phyloP scores from a whole-genome alignment of 176 grass and related monocot species.

The Bromus sterilis region DNA sequence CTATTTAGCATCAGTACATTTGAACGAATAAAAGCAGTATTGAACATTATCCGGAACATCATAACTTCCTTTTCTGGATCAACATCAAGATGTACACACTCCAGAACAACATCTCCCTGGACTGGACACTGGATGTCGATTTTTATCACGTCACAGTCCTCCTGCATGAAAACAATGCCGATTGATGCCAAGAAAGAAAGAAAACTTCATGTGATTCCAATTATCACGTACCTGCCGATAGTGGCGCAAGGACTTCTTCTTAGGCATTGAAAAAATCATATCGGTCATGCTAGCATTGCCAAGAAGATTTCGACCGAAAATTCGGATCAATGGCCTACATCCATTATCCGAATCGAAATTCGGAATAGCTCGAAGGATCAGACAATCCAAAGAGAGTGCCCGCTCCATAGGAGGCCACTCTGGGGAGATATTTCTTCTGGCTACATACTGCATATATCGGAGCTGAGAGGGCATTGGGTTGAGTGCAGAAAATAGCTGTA shows the following conservation, averaged over 20 bases:
- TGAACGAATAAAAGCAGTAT: slow-evolving; percentile 93
- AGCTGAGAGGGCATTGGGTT: slow-evolving; percentile 96
- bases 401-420: slow-evolving; percentile 91
- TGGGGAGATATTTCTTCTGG: slow-evolving; percentile 87
- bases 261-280: slow-evolving; percentile 85
- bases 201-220: slow-evolving; percentile 13
- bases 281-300: slow-evolving; percentile 42
- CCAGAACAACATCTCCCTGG: slow-evolving; percentile 96
- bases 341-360: slow-evolving; percentile 87
- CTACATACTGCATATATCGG: slow-evolving; percentile 87
- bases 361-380: slow-evolving; percentile 93
- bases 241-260: slow-evolving; percentile 82
- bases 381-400: slow-evolving; percentile 86
- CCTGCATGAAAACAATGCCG: slow-evolving; percentile 43
- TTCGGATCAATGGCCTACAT: slow-evolving; percentile 80
- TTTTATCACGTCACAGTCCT: slow-evolving; percentile 94
- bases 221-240: slow-evolving; percentile 62
- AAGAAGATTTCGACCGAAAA: slow-evolving; percentile 81
- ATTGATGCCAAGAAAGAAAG: slow-evolving; percentile 18
- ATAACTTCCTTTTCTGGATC: slow-evolving; percentile 95
- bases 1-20: slow-evolving; percentile 92
- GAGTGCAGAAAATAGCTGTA: slow-evolving; percentile 89
- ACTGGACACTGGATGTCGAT: slow-evolving; percentile 97
- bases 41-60: slow-evolving; percentile 99
- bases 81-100: slow-evolving; percentile 95